These are phyloP conservation scores for Pouteria glomerata DNA, from an alignment of 148 eudicot genomes.

Conservation along the genomic window DNA sequence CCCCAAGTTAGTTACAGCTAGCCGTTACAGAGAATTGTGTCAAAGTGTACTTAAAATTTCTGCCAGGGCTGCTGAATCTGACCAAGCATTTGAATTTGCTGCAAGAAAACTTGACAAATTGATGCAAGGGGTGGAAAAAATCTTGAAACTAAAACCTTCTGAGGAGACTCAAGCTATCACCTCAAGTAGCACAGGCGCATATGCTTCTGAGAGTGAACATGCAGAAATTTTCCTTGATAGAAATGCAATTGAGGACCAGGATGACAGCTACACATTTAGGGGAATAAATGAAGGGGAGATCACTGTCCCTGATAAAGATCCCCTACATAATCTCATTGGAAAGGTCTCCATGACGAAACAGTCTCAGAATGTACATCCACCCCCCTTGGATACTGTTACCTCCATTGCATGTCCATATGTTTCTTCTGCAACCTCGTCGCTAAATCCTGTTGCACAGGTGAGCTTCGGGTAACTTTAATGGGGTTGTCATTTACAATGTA, in stretches of 20 bases:
- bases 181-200: constrained; percentile 14
- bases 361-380: constrained; percentile 4
- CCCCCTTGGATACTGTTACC: background rate
- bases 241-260: constrained; percentile 12
- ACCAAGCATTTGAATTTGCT: constrained; percentile 21
- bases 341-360: constrained; percentile 5
- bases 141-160: constrained; percentile 12
- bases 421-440: constrained; percentile 13
- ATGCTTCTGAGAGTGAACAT: constrained; percentile 22
- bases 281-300: constrained; percentile 11
- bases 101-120: constrained; percentile 19
- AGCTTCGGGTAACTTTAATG: background rate
- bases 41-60: constrained; percentile 19
- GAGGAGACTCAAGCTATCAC: constrained; percentile 13
- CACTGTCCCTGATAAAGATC: background rate
- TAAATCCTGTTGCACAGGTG: constrained; percentile 18
- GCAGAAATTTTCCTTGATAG: constrained; percentile 13
- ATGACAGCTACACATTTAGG: constrained; percentile 6
- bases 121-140: constrained; percentile 22
- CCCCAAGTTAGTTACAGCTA: constrained; percentile 9
- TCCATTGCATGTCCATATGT: constrained; percentile 9
- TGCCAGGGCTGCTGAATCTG: constrained; percentile 21
- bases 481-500: background rate
- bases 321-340: constrained; percentile 2
- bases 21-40: constrained; percentile 19